Evolutionary conservation across 331 rosid species (phyloP), one percentile per base, ranked within the genome.

Genomic region (Rhamnella rubrinervis): DNA sequence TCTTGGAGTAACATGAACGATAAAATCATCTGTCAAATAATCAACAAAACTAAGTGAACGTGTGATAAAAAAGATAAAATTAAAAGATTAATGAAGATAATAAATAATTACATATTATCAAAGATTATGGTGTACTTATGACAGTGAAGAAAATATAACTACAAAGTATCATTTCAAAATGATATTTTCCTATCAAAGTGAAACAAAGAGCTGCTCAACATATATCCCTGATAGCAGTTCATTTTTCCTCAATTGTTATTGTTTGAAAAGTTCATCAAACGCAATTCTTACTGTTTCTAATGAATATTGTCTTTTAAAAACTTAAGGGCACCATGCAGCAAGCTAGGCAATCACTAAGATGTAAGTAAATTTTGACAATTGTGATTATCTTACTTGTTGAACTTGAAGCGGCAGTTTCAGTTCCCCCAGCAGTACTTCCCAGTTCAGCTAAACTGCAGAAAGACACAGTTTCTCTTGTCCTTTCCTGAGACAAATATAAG

Each of bases 401-500:
- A 83, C 65, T 76, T 76, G 80, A 81, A 81, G 55, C 63, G 74
- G 59, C 77, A 74, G 76, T 80, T 66, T 77, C 83, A 75, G 64
- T 41, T 77, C 81, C 84, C 66, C 57, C 76, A 40, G 75, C 73
- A 61, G 78, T 70, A 77, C 66, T 67, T n/a, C 74, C 81, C 39
- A 87, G 71, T 85, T 81, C 89, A 73, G 72, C 77, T 8, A 70
- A 62, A 74, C 75, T 64, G 82, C 68, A 21, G 28, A 59, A 65
- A 73, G 85, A 63, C 62, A 80, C 66, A 51, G 58, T 56, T 63
- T 75, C 82, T 59, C 78, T 68, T 39, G 18, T 59, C 77, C 85
- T 81, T 79, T 77, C 84, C 98, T 93, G 97, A 70, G 66, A 79
- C 75, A 61, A 73, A 75, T 23, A 71, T 55, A 66, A 44, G 70